Percentiles rank a stretch among this genome's conserved stretches.
These are phyloP conservation scores for Gracilaria vermiculophylla DNA, from an alignment of 23 red algal species.

Conservation along the genomic window DNA sequence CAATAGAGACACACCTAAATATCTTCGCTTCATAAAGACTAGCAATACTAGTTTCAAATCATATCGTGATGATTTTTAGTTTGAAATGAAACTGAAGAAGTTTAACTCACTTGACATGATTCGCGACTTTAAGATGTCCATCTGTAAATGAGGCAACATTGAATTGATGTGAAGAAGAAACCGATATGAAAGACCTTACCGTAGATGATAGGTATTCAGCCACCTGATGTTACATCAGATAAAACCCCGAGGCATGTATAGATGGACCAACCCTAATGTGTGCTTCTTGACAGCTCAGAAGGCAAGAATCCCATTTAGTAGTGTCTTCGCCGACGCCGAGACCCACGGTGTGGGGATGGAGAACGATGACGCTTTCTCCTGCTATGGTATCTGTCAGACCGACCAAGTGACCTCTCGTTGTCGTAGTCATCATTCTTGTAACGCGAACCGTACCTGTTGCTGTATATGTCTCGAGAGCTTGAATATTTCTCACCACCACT, in stretches of 20 bases:
- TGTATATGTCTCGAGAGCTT: not conserved
- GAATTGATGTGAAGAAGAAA: not conserved
- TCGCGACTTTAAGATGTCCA: not conserved
- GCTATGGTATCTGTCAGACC: constrained; percentile 14
- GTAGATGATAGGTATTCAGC: not conserved
- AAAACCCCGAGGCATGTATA: not conserved
- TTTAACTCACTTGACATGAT: not conserved
- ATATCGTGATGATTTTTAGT: too few relatives aligned
- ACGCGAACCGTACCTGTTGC: constrained; percentile 20
- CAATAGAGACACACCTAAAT: too few relatives aligned
- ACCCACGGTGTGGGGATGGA: constrained; percentile 15
- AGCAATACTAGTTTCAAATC: not conserved
- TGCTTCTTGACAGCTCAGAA: not conserved
- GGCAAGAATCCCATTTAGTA: not conserved
- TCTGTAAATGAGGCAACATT: not conserved
- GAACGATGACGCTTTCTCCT: constrained; percentile 42
- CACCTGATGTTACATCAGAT: not conserved
- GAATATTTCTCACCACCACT: not conserved
- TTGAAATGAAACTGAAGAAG: not conserved
- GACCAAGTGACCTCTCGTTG: not conserved
- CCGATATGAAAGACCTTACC: not conserved
- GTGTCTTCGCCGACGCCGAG: constrained; percentile 11
- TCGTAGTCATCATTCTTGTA: constrained; percentile 17
- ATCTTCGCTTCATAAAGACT: not conserved
- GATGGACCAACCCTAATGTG: too few relatives aligned